These are phyloP conservation scores for Hamamelis virginiana DNA, from an alignment of 164 flowering plant species.

Conservation along the genomic window DNA sequence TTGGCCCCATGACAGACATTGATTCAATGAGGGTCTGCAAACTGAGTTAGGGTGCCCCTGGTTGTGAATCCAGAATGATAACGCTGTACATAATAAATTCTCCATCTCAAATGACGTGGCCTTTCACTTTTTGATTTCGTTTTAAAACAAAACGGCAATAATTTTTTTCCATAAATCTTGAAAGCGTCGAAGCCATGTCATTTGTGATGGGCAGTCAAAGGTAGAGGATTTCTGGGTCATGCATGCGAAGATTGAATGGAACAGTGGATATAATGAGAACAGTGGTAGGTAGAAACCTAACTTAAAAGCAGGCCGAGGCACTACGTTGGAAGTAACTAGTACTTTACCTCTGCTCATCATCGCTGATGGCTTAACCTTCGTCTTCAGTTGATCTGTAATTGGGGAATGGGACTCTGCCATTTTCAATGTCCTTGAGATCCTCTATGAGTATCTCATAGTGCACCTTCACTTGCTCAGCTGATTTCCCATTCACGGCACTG, in stretches of 20 bases:
- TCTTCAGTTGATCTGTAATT: slow-evolving; percentile 24
- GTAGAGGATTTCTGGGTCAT: background rate
- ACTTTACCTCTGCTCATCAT: slow-evolving; percentile 5
- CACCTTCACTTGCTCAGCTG: slow-evolving; percentile 43
- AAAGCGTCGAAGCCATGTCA: too few species aligned
- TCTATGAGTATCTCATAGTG: slow-evolving; percentile 39
- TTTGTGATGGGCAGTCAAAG: too few species aligned
- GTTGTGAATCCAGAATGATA: background rate
- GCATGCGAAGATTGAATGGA: background rate
- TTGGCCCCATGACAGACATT: background rate
- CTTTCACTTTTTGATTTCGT: background rate
- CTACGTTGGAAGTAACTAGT: background rate
- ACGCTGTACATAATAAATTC: background rate
- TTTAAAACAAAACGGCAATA: background rate
- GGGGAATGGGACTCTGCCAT: slow-evolving; percentile 39
- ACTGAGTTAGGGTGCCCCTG: background rate
- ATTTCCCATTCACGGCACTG: slow-evolving; percentile 39
- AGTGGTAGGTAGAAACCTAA: background rate
- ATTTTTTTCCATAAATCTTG: too few species aligned
- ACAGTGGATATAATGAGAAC: background rate
- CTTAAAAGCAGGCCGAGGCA: background rate
- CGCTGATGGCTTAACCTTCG: slow-evolving; percentile 3
- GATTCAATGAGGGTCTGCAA: background rate
- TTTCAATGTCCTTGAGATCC: slow-evolving; percentile 40
- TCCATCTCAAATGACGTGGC: background rate